These are phyloP conservation scores for Metschnikowia aberdeeniae DNA, from an alignment of 805 yeast genomes.

Conservation along the genomic window DNA sequence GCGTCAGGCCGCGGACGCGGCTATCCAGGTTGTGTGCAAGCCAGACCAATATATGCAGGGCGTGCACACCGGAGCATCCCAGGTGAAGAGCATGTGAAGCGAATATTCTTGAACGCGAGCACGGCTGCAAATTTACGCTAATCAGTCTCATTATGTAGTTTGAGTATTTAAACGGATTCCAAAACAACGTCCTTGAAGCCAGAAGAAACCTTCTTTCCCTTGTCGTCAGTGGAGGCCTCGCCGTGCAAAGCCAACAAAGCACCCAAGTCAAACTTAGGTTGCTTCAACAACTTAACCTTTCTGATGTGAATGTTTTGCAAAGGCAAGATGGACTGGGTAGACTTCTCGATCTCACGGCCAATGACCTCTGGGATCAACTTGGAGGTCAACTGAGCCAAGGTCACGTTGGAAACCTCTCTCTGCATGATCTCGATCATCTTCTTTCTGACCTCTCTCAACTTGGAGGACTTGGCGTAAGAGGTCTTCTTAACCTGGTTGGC, in stretches of 20 bases:
- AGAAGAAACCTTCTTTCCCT: constrained; percentile 95
- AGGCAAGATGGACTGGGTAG: constrained; percentile 93
- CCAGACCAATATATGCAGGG: no score
- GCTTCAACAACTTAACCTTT: constrained; percentile 97
- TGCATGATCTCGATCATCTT: constrained; percentile 94
- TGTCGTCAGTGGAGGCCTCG: constrained; percentile 84
- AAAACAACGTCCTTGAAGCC: constrained; percentile 99
- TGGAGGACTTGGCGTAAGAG: constrained; percentile 95
- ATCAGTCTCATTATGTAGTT: constrained; percentile 1
- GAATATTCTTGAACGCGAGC: no score
- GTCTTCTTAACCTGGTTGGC: constrained; percentile 97
- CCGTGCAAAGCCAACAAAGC: constrained; percentile 96
- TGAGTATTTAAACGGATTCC: constrained; percentile 73
- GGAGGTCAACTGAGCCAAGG: constrained; percentile 94
- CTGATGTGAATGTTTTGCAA: constrained; percentile 98
- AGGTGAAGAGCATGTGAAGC: no score
- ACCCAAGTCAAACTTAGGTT: constrained; percentile 98
- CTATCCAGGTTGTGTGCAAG: background rate
- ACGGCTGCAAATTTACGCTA: background rate
- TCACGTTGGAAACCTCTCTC: constrained; percentile 92
- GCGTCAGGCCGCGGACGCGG: no score
- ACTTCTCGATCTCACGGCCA: constrained; percentile 97
- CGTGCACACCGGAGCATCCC: no score
- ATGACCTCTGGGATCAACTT: constrained; percentile 98
- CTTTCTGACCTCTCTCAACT: constrained; percentile 95